These are phyloP conservation scores for Lathyrus aphaca DNA, from an alignment of 306 rosid genomes.

Conservation along the genomic window DNA sequence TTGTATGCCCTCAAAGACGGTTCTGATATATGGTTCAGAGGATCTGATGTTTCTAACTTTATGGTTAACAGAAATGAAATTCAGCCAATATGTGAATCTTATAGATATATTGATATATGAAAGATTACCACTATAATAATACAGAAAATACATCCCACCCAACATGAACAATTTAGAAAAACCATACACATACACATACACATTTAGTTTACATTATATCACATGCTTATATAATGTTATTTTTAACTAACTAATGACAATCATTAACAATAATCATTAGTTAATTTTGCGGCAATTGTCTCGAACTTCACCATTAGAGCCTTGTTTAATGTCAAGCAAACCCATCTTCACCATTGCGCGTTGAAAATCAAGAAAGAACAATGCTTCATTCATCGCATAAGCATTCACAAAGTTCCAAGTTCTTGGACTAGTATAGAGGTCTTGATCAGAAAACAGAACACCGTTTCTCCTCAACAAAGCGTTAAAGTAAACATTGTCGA, in stretches of 20 bases:
- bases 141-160: background rate
- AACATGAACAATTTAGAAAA: constrained; percentile 17
- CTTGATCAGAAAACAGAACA: constrained; percentile 72
- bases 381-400: constrained; percentile 74
- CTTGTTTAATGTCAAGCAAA: constrained; percentile 61
- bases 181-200: constrained; percentile 20
- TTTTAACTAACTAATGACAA: constrained; percentile 4
- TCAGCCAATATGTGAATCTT: too few relatives aligned
- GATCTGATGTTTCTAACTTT: constrained; percentile 4
- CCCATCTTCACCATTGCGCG: constrained; percentile 84
- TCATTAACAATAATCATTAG: constrained; percentile 5
- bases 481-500: constrained; percentile 67
- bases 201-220: background rate
- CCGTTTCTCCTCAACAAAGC: constrained; percentile 58
- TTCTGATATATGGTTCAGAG: background rate
- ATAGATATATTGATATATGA: background rate
- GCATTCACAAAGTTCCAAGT: constrained; percentile 66
- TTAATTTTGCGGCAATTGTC: constrained; percentile 64
- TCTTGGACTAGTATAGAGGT: constrained; percentile 54
- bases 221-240: constrained; percentile 29
- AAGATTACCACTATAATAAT: constrained; percentile 4
- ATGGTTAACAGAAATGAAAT: background rate
- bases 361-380: constrained; percentile 85
- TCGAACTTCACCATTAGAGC: constrained; percentile 66
- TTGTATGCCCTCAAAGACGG: too few relatives aligned